Percentiles rank a stretch among this genome's conserved stretches.
Conservation (phyloP, 108 stramenopile species). For the Pseudonitzschia pungens region DNA sequence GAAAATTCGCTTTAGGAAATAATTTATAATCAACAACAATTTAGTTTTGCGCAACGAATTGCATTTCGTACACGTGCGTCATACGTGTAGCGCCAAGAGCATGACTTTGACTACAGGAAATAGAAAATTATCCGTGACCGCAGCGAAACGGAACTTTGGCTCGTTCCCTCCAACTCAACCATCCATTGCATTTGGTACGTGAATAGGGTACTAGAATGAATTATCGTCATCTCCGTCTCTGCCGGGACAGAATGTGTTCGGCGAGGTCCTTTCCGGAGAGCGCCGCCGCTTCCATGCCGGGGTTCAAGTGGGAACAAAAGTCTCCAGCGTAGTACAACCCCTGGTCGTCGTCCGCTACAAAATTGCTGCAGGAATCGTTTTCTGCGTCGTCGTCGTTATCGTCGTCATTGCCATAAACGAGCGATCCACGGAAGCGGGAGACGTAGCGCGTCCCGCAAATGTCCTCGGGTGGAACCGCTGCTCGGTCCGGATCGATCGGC, state of each 20-base stretch:
- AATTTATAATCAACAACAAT: too few relatives aligned
- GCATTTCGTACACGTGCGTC: too few relatives aligned
- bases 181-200: too few relatives aligned
- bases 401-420: constrained; percentile 7
- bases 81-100: too few relatives aligned
- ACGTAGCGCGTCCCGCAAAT: constrained; percentile 51
- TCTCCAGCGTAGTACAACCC: constrained; percentile 65
- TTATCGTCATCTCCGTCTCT: neutral
- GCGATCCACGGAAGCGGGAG: constrained; percentile 38
- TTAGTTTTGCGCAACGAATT: too few relatives aligned
- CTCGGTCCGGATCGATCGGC: constrained; percentile 21
- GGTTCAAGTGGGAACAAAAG: constrained; percentile 55
- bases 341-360: constrained; percentile 47
- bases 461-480: constrained; percentile 2
- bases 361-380: constrained; percentile 7
- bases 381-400: neutral
- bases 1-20: too few relatives aligned
- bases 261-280: constrained; percentile 62
- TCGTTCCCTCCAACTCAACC: too few relatives aligned
- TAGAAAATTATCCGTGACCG: too few relatives aligned
- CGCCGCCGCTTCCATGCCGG: constrained; percentile 63
- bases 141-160: too few relatives aligned
- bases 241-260: constrained; percentile 22
- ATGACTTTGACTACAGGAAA: too few relatives aligned
- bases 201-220: too few relatives aligned